Evolutionary conservation across 768 basidiomycete species (phyloP).

Genomic region (Suillus sp.): DNA sequence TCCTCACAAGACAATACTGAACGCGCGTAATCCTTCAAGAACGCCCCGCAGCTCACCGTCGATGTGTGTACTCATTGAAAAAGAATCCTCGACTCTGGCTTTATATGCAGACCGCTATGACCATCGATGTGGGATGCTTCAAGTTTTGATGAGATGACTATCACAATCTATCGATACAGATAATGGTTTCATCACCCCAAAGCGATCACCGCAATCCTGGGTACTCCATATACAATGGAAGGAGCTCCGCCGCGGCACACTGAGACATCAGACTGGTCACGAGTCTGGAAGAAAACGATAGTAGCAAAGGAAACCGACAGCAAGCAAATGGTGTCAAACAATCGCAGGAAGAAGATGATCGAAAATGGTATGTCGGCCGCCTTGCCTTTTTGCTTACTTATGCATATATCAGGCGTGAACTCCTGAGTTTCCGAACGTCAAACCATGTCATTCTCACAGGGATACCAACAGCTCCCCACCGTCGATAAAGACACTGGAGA

Average conservation of each 20-base stretch:
- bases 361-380: not conserved
- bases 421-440: not conserved
- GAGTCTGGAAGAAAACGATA: no score
- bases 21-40: not conserved
- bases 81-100: not conserved
- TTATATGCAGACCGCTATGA: not conserved
- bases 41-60: not conserved
- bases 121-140: not conserved
- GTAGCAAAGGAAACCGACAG: no score
- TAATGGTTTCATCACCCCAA: not conserved
- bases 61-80: not conserved
- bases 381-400: not conserved
- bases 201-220: not conserved
- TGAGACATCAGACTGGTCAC: no score
- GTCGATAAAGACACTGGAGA: conserved; percentile 19
- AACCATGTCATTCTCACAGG: conserved; percentile 27
- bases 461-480: conserved; percentile 28
- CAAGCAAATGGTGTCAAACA: not conserved
- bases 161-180: not conserved
- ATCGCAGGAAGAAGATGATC: conserved; percentile 2
- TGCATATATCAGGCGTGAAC: not conserved
- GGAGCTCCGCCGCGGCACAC: no score
- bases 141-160: not conserved
- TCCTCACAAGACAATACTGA: no score
- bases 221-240: not conserved